Evolutionary conservation across 345 rosid genomes (phyloP), one percentile per base, ranked within the genome.

Genomic region (Syzygium grande): DNA sequence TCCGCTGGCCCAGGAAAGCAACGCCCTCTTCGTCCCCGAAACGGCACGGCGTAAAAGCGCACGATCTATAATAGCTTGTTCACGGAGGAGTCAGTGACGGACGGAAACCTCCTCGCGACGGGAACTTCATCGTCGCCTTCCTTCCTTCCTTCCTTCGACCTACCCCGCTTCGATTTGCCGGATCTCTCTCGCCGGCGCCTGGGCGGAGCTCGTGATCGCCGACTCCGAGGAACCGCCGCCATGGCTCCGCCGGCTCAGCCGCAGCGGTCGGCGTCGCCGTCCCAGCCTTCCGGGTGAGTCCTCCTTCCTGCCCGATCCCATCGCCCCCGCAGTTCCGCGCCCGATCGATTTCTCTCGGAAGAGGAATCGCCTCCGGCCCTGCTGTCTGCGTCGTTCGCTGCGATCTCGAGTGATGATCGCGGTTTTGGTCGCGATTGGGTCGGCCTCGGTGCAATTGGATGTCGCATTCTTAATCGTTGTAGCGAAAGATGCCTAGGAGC

Each of bases 251-350:
- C 98, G 84, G 91, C 96, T 84, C 93, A 90, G 84, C 92, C 98
- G n/a, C 94, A 94, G 88, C 96, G 97, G 87, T 94, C 95, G 88
- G 90, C 95, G 27, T 98, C 99, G 43, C 98, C 98, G 85, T 96
- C 99, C 54, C 99, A 98, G 85, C 99, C 99, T 86, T 98, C 99
- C 84, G 99, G 99, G 99, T 98, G 92, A 92, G 59, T 91, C 84
- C 22, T 59, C 29, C 84, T 80, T 80, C 88, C 61, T 34, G 58
- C 53, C 86, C 65, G 56, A 38, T 52, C 34, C 41, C 15, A 25
- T 38, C 30, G 43, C 43, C 34, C 55, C 34, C 46, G 7, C 7
- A 38, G 46, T 59, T 29, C 83, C 41, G 83, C 49, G 83, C 49
- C 38, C 49, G 49, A 38, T 38, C 3, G 49, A 9, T 14, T 73